Conservation (phyloP, 352 stramenopile genomes). For the Phytophthora gonapodyides region DNA sequence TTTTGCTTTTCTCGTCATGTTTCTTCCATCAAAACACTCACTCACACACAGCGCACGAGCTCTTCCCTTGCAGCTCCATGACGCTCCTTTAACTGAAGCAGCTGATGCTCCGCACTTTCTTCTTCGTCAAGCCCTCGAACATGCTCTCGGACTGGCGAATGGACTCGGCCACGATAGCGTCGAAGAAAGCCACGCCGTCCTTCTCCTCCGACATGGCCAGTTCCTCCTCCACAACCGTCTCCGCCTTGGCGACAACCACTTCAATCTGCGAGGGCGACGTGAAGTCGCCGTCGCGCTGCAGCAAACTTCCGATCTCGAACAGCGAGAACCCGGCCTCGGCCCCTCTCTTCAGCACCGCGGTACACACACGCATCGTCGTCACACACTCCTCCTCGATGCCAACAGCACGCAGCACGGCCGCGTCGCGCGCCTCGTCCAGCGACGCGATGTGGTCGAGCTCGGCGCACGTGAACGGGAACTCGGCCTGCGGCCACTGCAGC, state of each 20-base stretch:
- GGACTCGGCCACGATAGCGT: constrained; percentile 63
- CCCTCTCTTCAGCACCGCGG: constrained; percentile 71
- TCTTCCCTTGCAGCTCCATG: constrained; percentile 6
- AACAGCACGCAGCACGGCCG: constrained; percentile 60
- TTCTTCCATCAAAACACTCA: constrained; percentile 66
- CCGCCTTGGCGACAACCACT: constrained; percentile 57
- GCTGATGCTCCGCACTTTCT: constrained; percentile 89
- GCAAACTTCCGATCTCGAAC: constrained; percentile 78
- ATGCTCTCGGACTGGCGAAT: constrained; percentile 40
- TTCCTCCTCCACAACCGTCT: constrained; percentile 37
- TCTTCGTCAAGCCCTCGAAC: constrained; percentile 75
- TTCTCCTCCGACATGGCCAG: constrained; percentile 40
- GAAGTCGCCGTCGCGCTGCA: constrained; percentile 86
- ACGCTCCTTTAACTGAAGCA: constrained; percentile 69
- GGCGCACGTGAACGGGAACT: constrained; percentile 83
- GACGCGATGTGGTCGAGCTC: constrained; percentile 79
- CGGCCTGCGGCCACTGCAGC: constrained; percentile 87
- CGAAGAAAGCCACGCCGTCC: constrained; percentile 44
- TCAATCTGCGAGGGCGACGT: constrained; percentile 79
- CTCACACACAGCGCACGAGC: constrained; percentile 30
- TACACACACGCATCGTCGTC: constrained; percentile 84
- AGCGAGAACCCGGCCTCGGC: constrained; percentile 83
- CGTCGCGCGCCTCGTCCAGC: constrained; percentile 64
- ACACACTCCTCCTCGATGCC: constrained; percentile 85
- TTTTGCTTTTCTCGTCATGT: constrained; percentile 46